Base-by-base conservation (phyloP, 2,329 filamentous ascomycete species). In the Cryphonectria carpinicola region DNA sequence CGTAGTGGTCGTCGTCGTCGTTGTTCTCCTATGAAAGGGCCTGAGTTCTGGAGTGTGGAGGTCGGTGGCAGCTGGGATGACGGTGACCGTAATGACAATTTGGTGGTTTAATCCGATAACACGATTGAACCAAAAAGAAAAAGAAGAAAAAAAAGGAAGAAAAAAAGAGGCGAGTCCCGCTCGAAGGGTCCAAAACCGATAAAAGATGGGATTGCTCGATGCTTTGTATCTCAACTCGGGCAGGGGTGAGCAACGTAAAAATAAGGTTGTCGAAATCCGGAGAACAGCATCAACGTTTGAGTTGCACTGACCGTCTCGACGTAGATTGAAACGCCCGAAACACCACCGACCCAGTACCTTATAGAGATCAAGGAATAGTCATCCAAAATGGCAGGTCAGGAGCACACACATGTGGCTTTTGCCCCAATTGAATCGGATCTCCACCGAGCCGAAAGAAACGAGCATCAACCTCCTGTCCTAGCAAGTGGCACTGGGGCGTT, bases 321-420 rank as follows among this genome's bases (percentile, higher is more conserved):
- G 76, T 75, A 74, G 76, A 78, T 80, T 79, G 78, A 82, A 81
- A 81, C 80, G 76, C 76, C 78, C 80, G 78, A 82, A 81, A 82
- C 80, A 78, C 77, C 76, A 74, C 73, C 71, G 76, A 77, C 77
- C 76, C 76, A 76, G 77, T 76, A 75, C 75, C 73, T 72, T 25
- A 71, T 70, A 76, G 73, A 73, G 69, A 69, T 73, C 74, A 74
- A 73, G 70, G 49, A 61, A 72, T 72, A 69, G 73, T 72, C 71
- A 70, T 72, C 71, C 67, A 74, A 71, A 74, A 70, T 54, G 35
- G 56, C 70, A 72, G 63, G 71, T 74, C 37, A 65, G 17, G 41
- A 37, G 52, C 28, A 73, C 25, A 49, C 41, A 74, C 73, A 73
- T 72, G 74, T 76, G 71, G 72, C 71, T 74, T 72, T 74, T 72